A percentile compares a stretch with the other conserved stretches of the same genome.
These are phyloP conservation scores for Hypocrella siamensis DNA, from an alignment of 2,329 filamentous ascomycete species.

Conservation along the genomic window DNA sequence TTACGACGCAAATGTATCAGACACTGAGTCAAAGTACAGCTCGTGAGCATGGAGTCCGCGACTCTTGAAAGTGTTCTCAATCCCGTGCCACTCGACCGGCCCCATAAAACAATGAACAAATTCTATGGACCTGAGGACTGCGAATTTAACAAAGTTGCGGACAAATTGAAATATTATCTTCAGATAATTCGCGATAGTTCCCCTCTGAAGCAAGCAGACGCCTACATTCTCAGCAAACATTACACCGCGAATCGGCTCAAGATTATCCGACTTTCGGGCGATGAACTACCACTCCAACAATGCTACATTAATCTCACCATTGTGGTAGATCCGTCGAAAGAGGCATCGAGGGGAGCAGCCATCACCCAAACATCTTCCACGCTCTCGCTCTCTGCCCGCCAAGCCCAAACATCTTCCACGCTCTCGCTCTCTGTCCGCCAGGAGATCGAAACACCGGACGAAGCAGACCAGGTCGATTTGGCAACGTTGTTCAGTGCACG, in stretches of 20 bases:
- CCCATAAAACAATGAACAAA: constrained; percentile 13
- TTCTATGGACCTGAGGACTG: constrained; percentile 7
- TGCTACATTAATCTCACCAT: constrained; percentile 25
- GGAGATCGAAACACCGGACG: constrained; percentile 10
- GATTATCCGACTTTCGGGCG: constrained; percentile 19
- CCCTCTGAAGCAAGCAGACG: constrained; percentile 5
- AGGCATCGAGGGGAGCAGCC: background rate
- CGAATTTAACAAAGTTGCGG: constrained; percentile 7
- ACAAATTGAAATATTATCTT: constrained; percentile 8
- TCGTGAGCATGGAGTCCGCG: too few species aligned
- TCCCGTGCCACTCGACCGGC: constrained; percentile 9
- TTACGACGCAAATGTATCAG: too few species aligned
- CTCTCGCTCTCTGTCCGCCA: constrained; percentile 14
- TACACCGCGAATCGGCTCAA: constrained; percentile 11
- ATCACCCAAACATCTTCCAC: constrained; percentile 5
- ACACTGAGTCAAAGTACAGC: too few species aligned
- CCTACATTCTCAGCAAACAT: constrained; percentile 9
- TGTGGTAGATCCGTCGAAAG: constrained; percentile 6
- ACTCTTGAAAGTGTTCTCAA: constrained; percentile 10
- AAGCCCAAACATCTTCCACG: constrained; percentile 7
- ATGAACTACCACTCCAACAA: constrained; percentile 15
- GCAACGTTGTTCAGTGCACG: constrained; percentile 12
- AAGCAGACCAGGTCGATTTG: constrained; percentile 10
- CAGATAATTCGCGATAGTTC: constrained; percentile 5
- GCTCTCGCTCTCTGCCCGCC: constrained; percentile 13